These are phyloP conservation scores for Yamadazyma scolyti DNA, from an alignment of 805 yeast species.

Conservation along the genomic window DNA sequence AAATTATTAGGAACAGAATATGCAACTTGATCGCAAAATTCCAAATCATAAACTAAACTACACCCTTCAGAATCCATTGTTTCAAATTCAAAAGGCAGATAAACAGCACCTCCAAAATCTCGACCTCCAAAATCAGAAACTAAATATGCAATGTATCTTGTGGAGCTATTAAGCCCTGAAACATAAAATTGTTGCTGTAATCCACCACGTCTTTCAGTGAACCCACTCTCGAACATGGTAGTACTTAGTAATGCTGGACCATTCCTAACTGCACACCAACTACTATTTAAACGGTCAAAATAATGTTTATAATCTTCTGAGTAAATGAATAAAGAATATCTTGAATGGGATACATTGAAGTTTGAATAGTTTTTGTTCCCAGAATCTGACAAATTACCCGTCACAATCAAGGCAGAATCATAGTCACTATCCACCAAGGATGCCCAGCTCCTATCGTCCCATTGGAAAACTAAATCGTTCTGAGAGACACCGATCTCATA, in stretches of 20 bases:
- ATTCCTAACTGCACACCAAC: constrained; percentile 69
- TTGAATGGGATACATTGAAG: constrained; percentile 22
- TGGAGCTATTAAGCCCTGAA: constrained; percentile 55
- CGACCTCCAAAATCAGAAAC: constrained; percentile 44
- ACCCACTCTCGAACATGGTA: constrained; percentile 23
- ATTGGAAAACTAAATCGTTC: constrained; percentile 60
- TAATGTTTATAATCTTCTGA: constrained; percentile 33
- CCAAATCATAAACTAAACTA: constrained; percentile 66
- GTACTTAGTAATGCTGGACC: constrained; percentile 40
- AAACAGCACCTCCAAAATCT: constrained; percentile 61
- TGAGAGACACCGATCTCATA: constrained; percentile 68
- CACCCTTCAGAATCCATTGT: constrained; percentile 58
- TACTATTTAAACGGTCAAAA: constrained; percentile 41
- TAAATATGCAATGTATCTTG: constrained; percentile 63
- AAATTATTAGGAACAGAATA: constrained; percentile 71
- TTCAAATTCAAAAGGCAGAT: constrained; percentile 51
- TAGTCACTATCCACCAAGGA: constrained; percentile 67
- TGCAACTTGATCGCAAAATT: constrained; percentile 78
- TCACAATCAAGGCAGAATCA: constrained; percentile 60
- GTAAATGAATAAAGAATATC: constrained; percentile 46
- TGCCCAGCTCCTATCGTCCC: constrained; percentile 59
- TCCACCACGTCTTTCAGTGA: constrained; percentile 45
- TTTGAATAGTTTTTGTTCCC: constrained; percentile 10
- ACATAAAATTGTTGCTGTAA: constrained; percentile 61
- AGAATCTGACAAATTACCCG: constrained; percentile 44